A percentile compares a stretch with the other conserved stretches of the same genome.
phyloP scores from a whole-genome alignment of 768 basidiomycete genomes.

The Pleurotus eryngii region DNA sequence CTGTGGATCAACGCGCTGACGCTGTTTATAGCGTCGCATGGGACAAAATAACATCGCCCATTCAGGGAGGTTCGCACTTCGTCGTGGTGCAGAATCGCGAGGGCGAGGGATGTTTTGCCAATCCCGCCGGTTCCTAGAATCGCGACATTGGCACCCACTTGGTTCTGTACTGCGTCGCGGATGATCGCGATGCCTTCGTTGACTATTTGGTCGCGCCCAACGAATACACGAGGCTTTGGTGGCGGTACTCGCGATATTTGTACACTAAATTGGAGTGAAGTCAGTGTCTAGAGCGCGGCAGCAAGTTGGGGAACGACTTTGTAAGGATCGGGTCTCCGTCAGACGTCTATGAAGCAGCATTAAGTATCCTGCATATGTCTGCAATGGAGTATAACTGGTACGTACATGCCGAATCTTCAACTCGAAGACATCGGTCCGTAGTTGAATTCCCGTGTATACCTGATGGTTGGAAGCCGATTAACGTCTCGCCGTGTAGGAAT shows the following conservation, averaged over 20 bases:
- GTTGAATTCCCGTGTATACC: slow-evolving; percentile 5
- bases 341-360: background rate
- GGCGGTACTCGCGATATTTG: slow-evolving; percentile 11
- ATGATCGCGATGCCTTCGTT: slow-evolving; percentile 12
- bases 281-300: background rate
- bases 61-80: slow-evolving; percentile 20
- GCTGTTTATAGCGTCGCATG: slow-evolving; percentile 21
- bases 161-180: background rate
- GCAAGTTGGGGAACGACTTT: background rate
- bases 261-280: background rate
- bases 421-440: slow-evolving; percentile 4
- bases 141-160: slow-evolving; percentile 14
- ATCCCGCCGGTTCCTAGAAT: slow-evolving; percentile 32
- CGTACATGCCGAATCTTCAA: slow-evolving; percentile 1
- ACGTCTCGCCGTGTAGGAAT: background rate
- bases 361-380: background rate
- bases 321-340: slow-evolving; percentile 5
- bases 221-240: slow-evolving; percentile 16
- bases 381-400: background rate
- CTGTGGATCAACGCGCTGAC: slow-evolving; percentile 9
- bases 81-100: slow-evolving; percentile 26
- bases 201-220: slow-evolving; percentile 17
- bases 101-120: slow-evolving; percentile 35
- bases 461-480: background rate
- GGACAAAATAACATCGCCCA: slow-evolving; percentile 25